These are phyloP conservation scores for Coemansia sp. DNA, from an alignment of 192 early-diverging fungal genomes.

Conservation along the genomic window DNA sequence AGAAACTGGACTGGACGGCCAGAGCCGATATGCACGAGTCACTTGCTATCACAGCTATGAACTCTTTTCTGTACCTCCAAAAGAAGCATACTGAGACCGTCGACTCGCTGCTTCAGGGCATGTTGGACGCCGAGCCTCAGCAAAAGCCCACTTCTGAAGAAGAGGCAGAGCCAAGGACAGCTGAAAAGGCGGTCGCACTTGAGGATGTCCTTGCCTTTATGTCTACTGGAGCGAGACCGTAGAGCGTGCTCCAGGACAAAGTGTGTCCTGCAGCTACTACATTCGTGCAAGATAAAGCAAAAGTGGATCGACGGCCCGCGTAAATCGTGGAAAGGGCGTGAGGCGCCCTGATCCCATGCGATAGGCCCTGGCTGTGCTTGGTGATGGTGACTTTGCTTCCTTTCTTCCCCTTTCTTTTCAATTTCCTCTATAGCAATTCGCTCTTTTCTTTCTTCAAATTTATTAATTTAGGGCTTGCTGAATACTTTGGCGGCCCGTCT, in stretches of 20 bases:
- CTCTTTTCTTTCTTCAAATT: neutral
- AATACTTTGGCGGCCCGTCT: neutral
- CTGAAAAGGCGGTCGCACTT: constrained; percentile 17
- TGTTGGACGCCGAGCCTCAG: neutral
- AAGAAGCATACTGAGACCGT: constrained; percentile 33
- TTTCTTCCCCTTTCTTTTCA: neutral
- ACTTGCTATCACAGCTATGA: constrained; percentile 41
- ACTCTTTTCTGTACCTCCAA: constrained; percentile 33
- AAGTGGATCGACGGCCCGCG: neutral
- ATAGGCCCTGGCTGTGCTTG: neutral
- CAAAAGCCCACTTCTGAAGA: neutral
- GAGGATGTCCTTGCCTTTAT: constrained; percentile 52
- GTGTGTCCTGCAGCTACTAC: neutral
- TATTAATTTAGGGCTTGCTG: neutral
- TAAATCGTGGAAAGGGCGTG: neutral
- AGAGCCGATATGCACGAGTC: constrained; percentile 41
- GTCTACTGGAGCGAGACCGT: constrained; percentile 27
- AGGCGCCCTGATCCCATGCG: constrained; percentile 5
- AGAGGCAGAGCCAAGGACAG: neutral
- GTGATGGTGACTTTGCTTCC: neutral
- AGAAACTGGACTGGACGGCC: constrained; percentile 25
- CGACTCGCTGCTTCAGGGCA: constrained; percentile 19
- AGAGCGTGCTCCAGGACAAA: neutral
- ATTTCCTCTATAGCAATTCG: neutral
- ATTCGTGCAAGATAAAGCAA: neutral